These are phyloP conservation scores for Trifolium repens DNA, from an alignment of 306 rosid genomes.

Conservation along the genomic window DNA sequence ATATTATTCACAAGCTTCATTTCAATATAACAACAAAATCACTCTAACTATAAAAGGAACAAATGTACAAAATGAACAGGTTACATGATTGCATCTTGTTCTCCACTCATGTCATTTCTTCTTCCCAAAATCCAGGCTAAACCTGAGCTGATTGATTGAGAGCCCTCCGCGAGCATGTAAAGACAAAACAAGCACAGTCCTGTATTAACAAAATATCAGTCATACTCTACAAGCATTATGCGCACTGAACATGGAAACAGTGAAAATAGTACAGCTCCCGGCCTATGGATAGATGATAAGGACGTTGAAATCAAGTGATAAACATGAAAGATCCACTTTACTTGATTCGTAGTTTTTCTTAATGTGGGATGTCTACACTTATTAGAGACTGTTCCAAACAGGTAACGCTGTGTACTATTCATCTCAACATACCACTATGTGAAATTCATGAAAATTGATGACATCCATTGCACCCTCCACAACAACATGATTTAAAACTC, in stretches of 20 bases:
- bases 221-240: background rate
- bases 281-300: background rate
- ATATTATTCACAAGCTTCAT: constrained; percentile 29
- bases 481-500: background rate
- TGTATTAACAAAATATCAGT: constrained; percentile 42
- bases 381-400: constrained; percentile 1
- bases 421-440: background rate
- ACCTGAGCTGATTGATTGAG: constrained; percentile 54
- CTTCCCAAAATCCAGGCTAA: constrained; percentile 58
- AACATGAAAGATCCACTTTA: constrained; percentile 10
- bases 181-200: constrained; percentile 91
- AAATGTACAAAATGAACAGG: constrained; percentile 30
- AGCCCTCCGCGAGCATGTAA: constrained; percentile 68
- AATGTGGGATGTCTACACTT: background rate
- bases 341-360: background rate
- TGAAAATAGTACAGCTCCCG: constrained; percentile 4
- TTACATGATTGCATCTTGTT: constrained; percentile 59
- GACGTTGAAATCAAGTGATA: constrained; percentile 12
- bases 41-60: background rate
- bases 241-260: constrained; percentile 28
- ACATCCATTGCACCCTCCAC: constrained; percentile 11
- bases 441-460: constrained; percentile 16
- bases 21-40: constrained; percentile 4
- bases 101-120: constrained; percentile 54
- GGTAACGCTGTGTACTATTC: background rate